Conservation (phyloP, 306 rosid species). For the Cucurbita ficifolia region DNA sequence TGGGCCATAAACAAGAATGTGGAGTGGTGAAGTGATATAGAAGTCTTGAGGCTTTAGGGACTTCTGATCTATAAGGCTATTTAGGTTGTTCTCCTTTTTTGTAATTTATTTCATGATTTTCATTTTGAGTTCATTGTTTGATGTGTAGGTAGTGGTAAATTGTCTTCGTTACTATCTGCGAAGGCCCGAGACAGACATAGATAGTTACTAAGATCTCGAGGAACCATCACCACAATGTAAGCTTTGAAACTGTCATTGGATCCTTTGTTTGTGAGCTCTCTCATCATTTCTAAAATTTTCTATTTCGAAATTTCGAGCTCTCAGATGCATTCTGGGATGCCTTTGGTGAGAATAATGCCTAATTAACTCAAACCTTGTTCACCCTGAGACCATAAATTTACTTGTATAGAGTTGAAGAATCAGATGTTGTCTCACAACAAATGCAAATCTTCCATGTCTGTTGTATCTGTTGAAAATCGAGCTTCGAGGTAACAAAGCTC, state of each 20-base stretch:
- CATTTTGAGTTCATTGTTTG: background rate
- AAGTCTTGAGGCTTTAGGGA: background rate
- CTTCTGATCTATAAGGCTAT: no score
- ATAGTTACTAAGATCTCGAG: conserved; percentile 30
- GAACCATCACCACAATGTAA: conserved; percentile 1
- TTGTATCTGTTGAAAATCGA: no score
- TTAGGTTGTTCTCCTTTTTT: no score
- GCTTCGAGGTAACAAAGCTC: no score
- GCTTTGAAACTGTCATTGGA: background rate
- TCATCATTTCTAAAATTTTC: background rate
- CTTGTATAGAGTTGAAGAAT: background rate
- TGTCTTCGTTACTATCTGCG: conserved; percentile 81
- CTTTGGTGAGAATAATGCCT: background rate
- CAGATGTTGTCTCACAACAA: background rate
- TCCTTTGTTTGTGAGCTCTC: background rate
- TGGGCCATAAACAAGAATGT: background rate
- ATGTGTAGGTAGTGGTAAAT: conserved; percentile 70
- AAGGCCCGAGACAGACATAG: conserved; percentile 84
- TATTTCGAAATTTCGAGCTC: conserved; percentile 6
- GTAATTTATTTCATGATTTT: no score
- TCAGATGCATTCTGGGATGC: background rate
- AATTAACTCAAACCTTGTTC: background rate
- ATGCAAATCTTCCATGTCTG: background rate
- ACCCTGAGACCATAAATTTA: background rate
- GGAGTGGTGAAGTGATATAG: background rate